Base-by-base conservation (phyloP, 73 alveolate genomes). In the Paramecium sonneborni region DNA sequence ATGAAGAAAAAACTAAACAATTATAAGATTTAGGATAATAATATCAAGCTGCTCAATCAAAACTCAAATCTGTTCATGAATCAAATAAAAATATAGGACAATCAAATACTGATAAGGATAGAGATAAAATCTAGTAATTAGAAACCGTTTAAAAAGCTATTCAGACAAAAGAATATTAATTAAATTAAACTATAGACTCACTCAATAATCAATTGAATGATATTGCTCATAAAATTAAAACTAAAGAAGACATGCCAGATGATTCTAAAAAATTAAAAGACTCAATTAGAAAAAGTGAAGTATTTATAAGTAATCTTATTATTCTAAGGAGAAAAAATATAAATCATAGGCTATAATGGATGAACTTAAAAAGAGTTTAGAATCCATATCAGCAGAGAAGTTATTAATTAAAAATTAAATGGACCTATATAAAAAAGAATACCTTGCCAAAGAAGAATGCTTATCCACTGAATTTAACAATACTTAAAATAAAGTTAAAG, bases 1-100 rank as follows among this genome's bases (percentile, higher is more conserved):
- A 44, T 79, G 90, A 79, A 79, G 90, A 79, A 44, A 43, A 79
- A 24, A 43, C 70, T 20, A 79, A 44, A 79, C 48, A 79, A 79
- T 44, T 79, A 20, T 21, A 21, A 15, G 90, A 74, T 14, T 28
- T 74, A 2, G 58, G 87, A 37, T 3, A 74, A 20, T 56, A 41
- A 62, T 44, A 79, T 18, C 37, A 72, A 21, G 86, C 86, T 12
- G 58, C 86, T 3, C n/a, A 72, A 72, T 30, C 55, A 5, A 72
- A 72, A 21, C n/a, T 72, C 8, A 72, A 35, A 15, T 28, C 44
- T 1, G 11, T 20, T 15, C 35, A 34, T 35, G 84, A 62, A 62
- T 62, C 44, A 5, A 62, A 62, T n/a, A 52, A 52, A 52, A 52
- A 52, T 52, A 52, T 18, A 5, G 68, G 68, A 6, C 26, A 26